Base-by-base conservation (phyloP, 352 stramenopile genomes). In the Phytopythium cucurbitacearum region DNA sequence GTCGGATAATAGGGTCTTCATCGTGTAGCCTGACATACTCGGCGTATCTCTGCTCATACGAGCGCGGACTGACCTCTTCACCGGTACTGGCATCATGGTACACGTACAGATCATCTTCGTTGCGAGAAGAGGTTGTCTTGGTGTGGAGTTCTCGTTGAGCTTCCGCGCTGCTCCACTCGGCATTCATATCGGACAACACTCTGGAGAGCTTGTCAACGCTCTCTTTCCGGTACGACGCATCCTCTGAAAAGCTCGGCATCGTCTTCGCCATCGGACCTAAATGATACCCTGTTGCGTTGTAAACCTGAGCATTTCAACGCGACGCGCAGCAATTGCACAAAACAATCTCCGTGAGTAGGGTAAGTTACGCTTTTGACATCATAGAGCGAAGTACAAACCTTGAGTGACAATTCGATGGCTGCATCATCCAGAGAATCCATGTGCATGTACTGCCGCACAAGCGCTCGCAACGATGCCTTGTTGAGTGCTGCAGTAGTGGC, bases 1-100 rank as follows among this genome's bases (percentile, higher is more conserved):
- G 15, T 32, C 56, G 73, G 13, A 85, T 51, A 3, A 87, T 52
- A 7, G 71, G 69, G 15, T 78, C 62, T 0, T 65, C 45, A 10
- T 67, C 59, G 35, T 70, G 48, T 0, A 56, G 62, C 37, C 66
- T 56, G 12, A 76, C 60, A 40, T 73, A 84, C 3, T 69, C 38
- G 40, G 77, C 48, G 58, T 87, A 89, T 41, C 74, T 64, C 42
- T 69, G 44, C 42, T 77, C 62, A 51, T 89, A 89, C n/a, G 35
- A 48, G 5, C 51, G 54, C 3, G 59, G 5, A 28, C 65, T 47
- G 6, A 89, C 73, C 16, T 53, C 41, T 10, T 64, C 57, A 2
- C 62, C 60, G 12, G 74, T 85, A 36, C 48, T 60, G 1, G 67
- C 63, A 45, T 89, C 74, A 8, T 60, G 79, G 48, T 89, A 89